Evolutionary conservation across 371 early-diverging fungal species (phyloP).

Genomic region (Saksenaea vasiformis): DNA sequence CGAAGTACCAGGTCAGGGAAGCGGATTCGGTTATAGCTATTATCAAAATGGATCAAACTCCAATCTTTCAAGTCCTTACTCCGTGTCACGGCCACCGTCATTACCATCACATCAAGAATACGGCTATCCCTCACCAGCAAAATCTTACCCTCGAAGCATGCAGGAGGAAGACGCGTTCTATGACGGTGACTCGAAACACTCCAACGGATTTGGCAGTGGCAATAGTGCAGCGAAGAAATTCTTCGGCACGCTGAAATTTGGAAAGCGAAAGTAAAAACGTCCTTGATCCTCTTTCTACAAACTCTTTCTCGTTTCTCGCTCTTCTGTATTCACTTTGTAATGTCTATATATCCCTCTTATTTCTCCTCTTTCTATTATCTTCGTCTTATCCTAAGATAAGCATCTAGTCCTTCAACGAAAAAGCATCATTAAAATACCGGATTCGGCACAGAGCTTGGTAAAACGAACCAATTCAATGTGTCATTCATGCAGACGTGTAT

Average conservation of each 20-base stretch:
- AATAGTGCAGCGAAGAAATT: conserved; percentile 26
- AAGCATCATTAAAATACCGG: background rate
- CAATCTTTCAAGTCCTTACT: conserved; percentile 21
- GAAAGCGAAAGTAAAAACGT: conserved; percentile 30
- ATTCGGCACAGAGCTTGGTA: no score
- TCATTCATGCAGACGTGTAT: no score
- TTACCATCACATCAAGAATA: conserved; percentile 25
- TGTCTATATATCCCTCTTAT: background rate
- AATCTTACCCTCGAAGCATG: conserved; percentile 22
- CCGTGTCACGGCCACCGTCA: conserved; percentile 28
- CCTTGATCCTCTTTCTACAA: background rate
- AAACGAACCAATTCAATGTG: no score
- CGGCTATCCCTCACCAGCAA: conserved; percentile 30
- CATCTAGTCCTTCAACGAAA: background rate
- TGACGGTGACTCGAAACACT: conserved; percentile 40
- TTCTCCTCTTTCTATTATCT: background rate
- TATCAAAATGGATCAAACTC: conserved; percentile 19
- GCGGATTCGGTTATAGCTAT: conserved; percentile 15
- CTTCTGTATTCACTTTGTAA: conserved; percentile 4
- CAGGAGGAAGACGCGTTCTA: conserved; percentile 30
- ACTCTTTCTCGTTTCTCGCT: background rate
- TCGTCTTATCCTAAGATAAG: background rate
- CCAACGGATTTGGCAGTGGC: conserved; percentile 12
- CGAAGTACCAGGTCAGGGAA: conserved; percentile 10
- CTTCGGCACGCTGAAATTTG: conserved; percentile 37